Evolutionary conservation across 176 grass and related monocot species (phyloP), one percentile per base, ranked within the genome.

Genomic region (Pontederia crassipes): DNA sequence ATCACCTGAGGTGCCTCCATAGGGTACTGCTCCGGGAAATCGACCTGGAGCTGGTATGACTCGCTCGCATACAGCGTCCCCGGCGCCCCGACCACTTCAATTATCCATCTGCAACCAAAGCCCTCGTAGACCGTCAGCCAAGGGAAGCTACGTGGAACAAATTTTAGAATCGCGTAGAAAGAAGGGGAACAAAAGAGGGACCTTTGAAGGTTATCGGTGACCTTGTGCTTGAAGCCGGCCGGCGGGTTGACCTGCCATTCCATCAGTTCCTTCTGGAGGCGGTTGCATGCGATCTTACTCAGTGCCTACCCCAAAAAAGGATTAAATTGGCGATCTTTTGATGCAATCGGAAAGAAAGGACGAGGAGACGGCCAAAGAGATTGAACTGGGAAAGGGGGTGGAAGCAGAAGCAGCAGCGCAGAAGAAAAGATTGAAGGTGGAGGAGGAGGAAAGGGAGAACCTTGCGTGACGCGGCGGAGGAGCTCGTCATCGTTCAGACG

Each of bases 21-120:
- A 18, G 86, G 90, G 53, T 95, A 95, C 76, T 95, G 90, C 73
- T 95, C 86, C 0, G 90, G 86, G 67, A 95, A 95, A 81, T 95
- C 90, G 17, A 89, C 82, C 77, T 95, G 90, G 18, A 95, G 80
- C 72, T 89, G 86, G 76, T 95, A 95, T 1, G 68, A 81, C 68
- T 95, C 90, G 45, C 72, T 79, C 0, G 77, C 65, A 20, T 95
- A 95, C 13, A 95, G 77, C 20, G 90, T 95, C 5, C 64, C 86
- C 56, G 80, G 70, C 1, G 80, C 90, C 20, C 90, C 82, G 1
- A 68, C 53, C 59, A 89, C 86, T 64, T 95, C 86, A 70, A 95
- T 74, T 49, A 95, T 67, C 90, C 86, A 95, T 79, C 90, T 95
- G 58, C 15, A 64, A 13, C 13, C 24, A 13, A 45, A 15, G 10